Conservation (phyloP, 139 green algal species). For the Chlorella vulgaris region DNA sequence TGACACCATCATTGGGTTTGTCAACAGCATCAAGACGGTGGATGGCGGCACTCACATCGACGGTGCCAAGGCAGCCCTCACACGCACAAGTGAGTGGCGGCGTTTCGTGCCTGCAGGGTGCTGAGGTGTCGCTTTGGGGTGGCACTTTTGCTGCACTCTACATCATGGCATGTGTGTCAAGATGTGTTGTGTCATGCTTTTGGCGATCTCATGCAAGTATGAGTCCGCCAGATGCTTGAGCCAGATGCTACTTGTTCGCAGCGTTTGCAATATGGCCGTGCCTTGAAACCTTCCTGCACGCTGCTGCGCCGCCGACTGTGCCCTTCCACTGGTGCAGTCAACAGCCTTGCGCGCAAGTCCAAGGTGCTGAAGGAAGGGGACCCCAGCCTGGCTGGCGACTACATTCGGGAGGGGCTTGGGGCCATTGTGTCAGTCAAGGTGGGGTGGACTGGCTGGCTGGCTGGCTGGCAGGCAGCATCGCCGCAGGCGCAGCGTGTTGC, state of each 20-base stretch:
- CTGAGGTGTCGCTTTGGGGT: background rate
- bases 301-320: too few relatives aligned
- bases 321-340: conserved; percentile 73
- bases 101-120: too few relatives aligned
- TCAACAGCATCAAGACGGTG: conserved; percentile 95
- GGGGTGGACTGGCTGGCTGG: background rate
- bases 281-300: too few relatives aligned
- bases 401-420: conserved; percentile 87
- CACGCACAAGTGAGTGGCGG: conserved; percentile 53
- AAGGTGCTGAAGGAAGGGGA: conserved; percentile 83
- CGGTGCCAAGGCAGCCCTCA: conserved; percentile 85
- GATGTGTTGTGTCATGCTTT: too few relatives aligned
- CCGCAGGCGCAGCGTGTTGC: too few relatives aligned
- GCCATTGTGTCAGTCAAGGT: conserved; percentile 82
- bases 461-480: too few relatives aligned
- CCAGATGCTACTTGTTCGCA: too few relatives aligned
- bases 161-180: too few relatives aligned
- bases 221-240: too few relatives aligned
- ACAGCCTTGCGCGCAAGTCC: conserved; percentile 72
- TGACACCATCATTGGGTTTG: conserved; percentile 92
- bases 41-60: conserved; percentile 98
- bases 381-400: conserved; percentile 83
- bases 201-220: too few relatives aligned
- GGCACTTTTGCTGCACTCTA: too few relatives aligned
- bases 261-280: too few relatives aligned